Percentiles rank a stretch among this genome's conserved stretches.
Evolutionary conservation across 495 filamentous ascomycete genomes (phyloP).

Genomic region (Tricharina praecox): DNA sequence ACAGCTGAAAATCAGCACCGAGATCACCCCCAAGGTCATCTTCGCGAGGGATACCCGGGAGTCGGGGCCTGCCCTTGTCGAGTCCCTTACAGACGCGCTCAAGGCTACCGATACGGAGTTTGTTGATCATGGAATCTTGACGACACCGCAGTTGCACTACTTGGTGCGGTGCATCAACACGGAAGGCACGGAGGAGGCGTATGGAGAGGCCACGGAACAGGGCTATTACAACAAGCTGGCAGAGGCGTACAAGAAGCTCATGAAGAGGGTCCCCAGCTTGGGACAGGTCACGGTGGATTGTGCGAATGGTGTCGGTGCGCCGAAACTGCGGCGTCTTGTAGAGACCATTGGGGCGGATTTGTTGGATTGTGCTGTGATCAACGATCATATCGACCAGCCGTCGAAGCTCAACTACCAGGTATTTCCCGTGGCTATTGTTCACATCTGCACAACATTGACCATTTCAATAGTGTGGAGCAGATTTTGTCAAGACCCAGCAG

Average conservation of each 20-base stretch:
- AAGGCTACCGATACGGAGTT: slow-evolving; percentile 54
- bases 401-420: slow-evolving; percentile 79
- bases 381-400: slow-evolving; percentile 77
- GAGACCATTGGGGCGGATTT: slow-evolving; percentile 58
- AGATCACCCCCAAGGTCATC: slow-evolving; percentile 53
- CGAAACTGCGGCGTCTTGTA: slow-evolving; percentile 71
- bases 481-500: slow-evolving; percentile 94
- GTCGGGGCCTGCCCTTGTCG: slow-evolving; percentile 67
- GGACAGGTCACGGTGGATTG: slow-evolving; percentile 77
- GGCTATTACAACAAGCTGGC: slow-evolving; percentile 91
- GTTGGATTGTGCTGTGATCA: slow-evolving; percentile 70
- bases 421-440: slow-evolving; percentile 22
- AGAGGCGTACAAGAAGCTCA: slow-evolving; percentile 60
- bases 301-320: slow-evolving; percentile 90
- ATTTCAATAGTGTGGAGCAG: slow-evolving; percentile 61
- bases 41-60: slow-evolving; percentile 86
- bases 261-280: slow-evolving; percentile 48
- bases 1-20: background rate
- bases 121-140: slow-evolving; percentile 70
- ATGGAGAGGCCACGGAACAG: slow-evolving; percentile 71
- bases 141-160: slow-evolving; percentile 93
- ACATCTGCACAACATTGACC: background rate
- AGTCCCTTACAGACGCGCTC: slow-evolving; percentile 58
- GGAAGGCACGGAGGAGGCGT: slow-evolving; percentile 41
- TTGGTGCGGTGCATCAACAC: slow-evolving; percentile 90